Conservation (phyloP, 164 flowering plant species). For the Cinnamomum chago region DNA sequence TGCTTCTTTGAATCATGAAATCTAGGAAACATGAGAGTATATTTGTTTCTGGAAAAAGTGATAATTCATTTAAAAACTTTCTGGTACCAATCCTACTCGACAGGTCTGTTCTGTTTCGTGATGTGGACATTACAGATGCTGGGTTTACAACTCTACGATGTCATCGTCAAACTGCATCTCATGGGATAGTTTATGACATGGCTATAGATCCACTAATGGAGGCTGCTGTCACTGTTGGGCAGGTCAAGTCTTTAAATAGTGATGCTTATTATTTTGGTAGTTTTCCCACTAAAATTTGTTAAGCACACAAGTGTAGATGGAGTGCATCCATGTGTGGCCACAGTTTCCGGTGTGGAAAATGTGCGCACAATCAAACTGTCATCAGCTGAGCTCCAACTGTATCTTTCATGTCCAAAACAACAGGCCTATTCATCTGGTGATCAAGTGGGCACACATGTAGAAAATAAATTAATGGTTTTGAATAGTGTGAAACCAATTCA, state of each 20-base stretch:
- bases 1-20: neutral
- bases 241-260: conserved; percentile 32
- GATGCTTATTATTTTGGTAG: neutral
- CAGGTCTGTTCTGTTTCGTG: conserved; percentile 60
- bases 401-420: neutral
- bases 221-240: conserved; percentile 60
- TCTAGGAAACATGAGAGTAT: neutral
- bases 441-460: neutral
- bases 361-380: neutral
- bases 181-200: conserved; percentile 64
- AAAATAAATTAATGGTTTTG: neutral
- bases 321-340: neutral
- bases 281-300: neutral
- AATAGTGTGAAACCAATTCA: neutral
- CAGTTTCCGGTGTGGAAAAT: neutral
- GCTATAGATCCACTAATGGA: conserved; percentile 50
- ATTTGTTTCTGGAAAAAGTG: neutral
- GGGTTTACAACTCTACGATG: conserved; percentile 28
- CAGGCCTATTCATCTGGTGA: neutral
- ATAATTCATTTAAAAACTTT: neutral
- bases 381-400: neutral
- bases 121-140: conserved; percentile 30
- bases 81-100: conserved; percentile 5
- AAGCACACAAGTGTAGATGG: neutral
- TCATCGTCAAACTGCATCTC: conserved; percentile 42